Base-by-base conservation (phyloP, 2,329 filamentous ascomycete genomes). In the Hypomyces perniciosus region DNA sequence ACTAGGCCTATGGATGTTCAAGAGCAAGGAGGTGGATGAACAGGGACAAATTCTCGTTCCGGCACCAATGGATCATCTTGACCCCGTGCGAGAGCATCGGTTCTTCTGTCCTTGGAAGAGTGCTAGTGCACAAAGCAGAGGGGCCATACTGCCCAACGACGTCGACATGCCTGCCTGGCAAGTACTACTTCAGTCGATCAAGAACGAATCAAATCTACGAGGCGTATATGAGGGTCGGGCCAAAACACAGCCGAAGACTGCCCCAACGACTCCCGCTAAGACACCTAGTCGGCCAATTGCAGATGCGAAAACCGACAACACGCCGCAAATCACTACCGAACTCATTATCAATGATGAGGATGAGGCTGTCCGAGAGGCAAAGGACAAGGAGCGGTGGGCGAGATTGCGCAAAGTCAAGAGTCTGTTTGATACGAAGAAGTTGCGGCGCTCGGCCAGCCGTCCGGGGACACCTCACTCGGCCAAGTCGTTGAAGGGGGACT, bases 1-100 rank as follows among this genome's bases (percentile, higher is more conserved):
- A 1, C 75, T 97, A 0, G 93, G 93, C 0, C 76, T 99, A 2
- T 99, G 93, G 93, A 86, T 99, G 74, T 97, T 95, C 66, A 86
- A 84, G 62, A 85, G 84, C 66, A 90, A 85, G 67, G 80, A 81
- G 60, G 78, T 86, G 30, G 77, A 81, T 52, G 71, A 73, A 1
- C 68, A 71, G 12, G 76, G 75, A 0, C 68, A 76, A 34, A 70
- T 83, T 8, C 67, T 84, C 8, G 74, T 79, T 4, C 77, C 79
- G 1, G 79, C 83, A 3, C 78, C 79, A 1, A 84, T 87, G 76
- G 78, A 81, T 57, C 74, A 80, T 50, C 75, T 93, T 1, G 84
- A 92, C 61, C 81, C 83, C 4, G 69, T 85, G 2, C 76, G 77
- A 5, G 86, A 91, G 65, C 88, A 93, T 66, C 81, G 89, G 54